A percentile compares a stretch with the other conserved stretches of the same genome.
Evolutionary conservation across 257 asterid genomes (phyloP).

Genomic region (Solanum pimpinellifolium): DNA sequence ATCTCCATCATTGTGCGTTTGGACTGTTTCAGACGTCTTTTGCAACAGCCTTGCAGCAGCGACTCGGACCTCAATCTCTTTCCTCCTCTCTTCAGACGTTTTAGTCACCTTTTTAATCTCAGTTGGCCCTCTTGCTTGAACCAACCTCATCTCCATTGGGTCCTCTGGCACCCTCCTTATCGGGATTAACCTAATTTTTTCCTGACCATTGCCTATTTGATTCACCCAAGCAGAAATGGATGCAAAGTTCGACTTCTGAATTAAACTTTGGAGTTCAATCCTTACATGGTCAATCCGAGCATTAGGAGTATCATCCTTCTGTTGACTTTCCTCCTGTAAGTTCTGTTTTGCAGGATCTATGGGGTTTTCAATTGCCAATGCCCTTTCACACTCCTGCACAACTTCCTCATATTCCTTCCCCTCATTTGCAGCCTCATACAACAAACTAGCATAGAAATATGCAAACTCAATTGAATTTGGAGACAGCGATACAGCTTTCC

Average conservation of each 20-base stretch:
- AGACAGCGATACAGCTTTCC: slow-evolving; percentile 37
- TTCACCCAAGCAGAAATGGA: slow-evolving; percentile 76
- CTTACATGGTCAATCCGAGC: slow-evolving; percentile 50
- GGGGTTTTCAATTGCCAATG: slow-evolving; percentile 63
- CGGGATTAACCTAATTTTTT: slow-evolving; percentile 65
- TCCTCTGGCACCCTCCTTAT: slow-evolving; percentile 60
- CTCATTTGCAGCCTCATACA: slow-evolving; percentile 61
- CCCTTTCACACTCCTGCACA: slow-evolving; percentile 73
- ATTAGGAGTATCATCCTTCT: slow-evolving; percentile 41
- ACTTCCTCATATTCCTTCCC: slow-evolving; percentile 71
- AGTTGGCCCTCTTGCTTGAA: slow-evolving; percentile 52
- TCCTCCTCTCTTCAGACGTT: slow-evolving; percentile 75
- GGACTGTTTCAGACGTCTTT: slow-evolving; percentile 45
- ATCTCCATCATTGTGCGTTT: slow-evolving; percentile 30
- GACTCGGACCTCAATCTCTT: slow-evolving; percentile 76
- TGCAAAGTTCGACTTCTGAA: slow-evolving; percentile 69
- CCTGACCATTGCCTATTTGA: slow-evolving; percentile 52
- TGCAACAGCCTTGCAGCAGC: slow-evolving; percentile 81
- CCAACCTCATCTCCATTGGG: slow-evolving; percentile 64
- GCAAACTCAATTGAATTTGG: slow-evolving; percentile 71
- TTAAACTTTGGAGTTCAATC: slow-evolving; percentile 51
- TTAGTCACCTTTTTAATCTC: slow-evolving; percentile 69
- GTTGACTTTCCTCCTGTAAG: slow-evolving; percentile 67
- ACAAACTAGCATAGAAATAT: slow-evolving; percentile 65
- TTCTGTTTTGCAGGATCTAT: slow-evolving; percentile 87